Conservation (phyloP, 306 rosid genomes). For the Fragaria ananassa region DNA sequence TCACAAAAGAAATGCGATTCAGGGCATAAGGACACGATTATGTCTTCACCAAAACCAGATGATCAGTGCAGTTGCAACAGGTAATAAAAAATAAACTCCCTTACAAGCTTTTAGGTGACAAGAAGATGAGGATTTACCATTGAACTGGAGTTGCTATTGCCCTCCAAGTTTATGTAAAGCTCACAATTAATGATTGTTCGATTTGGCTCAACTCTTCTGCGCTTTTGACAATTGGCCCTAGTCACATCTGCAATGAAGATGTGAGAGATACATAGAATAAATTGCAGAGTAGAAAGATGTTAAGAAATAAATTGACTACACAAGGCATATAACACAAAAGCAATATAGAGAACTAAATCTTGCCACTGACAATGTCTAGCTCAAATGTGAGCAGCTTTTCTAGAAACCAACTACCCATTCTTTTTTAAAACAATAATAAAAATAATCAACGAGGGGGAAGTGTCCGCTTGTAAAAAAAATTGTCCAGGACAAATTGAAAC, state of each 20-base stretch:
- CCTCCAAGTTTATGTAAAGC: constrained; percentile 64
- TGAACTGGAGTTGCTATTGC: constrained; percentile 54
- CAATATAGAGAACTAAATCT: background rate
- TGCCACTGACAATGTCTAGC: background rate
- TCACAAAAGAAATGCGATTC: background rate
- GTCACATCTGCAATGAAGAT: constrained; percentile 44
- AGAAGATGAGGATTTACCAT: constrained; percentile 39
- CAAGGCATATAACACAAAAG: background rate
- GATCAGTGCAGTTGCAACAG: background rate
- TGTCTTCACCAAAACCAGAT: constrained; percentile 6
- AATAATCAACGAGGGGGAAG: background rate
- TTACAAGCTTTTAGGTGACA: background rate
- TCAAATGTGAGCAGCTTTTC: background rate
- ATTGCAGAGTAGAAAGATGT: background rate
- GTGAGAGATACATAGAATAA: background rate
- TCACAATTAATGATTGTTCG: constrained; percentile 49
- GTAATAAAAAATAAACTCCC: background rate
- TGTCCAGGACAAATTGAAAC: constrained; percentile 5
- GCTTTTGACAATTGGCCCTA: constrained; percentile 42
- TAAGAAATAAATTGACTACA: background rate
- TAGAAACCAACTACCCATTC: background rate
- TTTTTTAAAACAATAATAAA: background rate
- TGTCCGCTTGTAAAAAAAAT: background rate
- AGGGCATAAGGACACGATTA: background rate
- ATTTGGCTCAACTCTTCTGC: constrained; percentile 46